Percentiles rank a stretch among this genome's conserved stretches.
These are phyloP conservation scores for Lumnitzera littorea DNA, from an alignment of 345 rosid species.

Conservation along the genomic window DNA sequence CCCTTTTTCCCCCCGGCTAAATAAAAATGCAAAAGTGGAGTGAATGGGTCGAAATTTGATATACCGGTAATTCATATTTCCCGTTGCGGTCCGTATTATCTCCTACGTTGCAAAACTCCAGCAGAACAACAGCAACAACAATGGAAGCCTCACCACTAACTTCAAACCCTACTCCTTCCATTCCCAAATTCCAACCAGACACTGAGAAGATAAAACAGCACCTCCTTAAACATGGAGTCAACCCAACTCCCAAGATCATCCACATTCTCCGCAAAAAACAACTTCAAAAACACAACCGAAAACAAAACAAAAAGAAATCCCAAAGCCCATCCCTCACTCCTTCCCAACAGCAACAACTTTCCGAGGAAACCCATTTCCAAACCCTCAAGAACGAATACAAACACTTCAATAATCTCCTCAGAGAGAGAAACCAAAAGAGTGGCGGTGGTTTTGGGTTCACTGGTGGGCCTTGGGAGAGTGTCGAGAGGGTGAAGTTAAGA, in stretches of 20 bases:
- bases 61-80: too few relatives aligned
- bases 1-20: too few relatives aligned
- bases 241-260: constrained; percentile 69
- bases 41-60: too few relatives aligned
- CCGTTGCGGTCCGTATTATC: too few relatives aligned
- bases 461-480: constrained; percentile 84
- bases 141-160: constrained; percentile 53
- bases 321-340: constrained; percentile 31
- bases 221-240: constrained; percentile 47
- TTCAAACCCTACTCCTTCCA: constrained; percentile 12
- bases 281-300: constrained; percentile 74
- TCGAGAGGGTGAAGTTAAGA: constrained; percentile 46
- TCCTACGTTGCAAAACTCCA: too few relatives aligned
- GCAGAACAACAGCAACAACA: neutral
- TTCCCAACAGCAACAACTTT: constrained; percentile 33
- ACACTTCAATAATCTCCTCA: constrained; percentile 39
- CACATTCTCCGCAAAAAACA: constrained; percentile 66
- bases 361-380: constrained; percentile 45
- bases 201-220: constrained; percentile 47
- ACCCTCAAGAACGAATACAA: constrained; percentile 55
- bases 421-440: constrained; percentile 13
- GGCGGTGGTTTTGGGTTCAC: constrained; percentile 22
- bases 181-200: constrained; percentile 45
- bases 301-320: constrained; percentile 28
- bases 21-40: too few relatives aligned